Conservation (phyloP, 148 eudicot genomes). For the Cornus suecica region DNA sequence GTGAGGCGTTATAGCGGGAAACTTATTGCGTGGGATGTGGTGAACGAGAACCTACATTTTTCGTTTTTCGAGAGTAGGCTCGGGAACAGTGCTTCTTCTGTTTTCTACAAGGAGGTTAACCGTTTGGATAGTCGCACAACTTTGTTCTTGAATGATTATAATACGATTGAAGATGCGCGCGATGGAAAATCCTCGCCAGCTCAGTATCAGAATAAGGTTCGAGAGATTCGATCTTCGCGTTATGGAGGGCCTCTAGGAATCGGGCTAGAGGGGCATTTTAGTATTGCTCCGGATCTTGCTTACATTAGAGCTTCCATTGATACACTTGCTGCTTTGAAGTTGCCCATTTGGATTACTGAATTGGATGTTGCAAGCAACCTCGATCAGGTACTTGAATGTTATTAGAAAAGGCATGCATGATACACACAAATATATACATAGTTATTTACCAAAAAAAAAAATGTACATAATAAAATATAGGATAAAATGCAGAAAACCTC, state of each 20-base stretch:
- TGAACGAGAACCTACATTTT: conserved; percentile 52
- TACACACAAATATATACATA: background rate
- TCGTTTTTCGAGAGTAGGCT: conserved; percentile 35
- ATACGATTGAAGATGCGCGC: conserved; percentile 42
- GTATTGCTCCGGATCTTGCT: conserved; percentile 20
- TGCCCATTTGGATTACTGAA: conserved; percentile 53
- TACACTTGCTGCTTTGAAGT: conserved; percentile 26
- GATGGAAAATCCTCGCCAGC: conserved; percentile 34
- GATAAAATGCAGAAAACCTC: no score
- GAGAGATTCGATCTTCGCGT: conserved; percentile 18
- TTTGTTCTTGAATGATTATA: conserved; percentile 55
- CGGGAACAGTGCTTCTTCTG: conserved; percentile 18
- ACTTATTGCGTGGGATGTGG: conserved; percentile 60
- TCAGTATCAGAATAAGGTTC: conserved; percentile 34
- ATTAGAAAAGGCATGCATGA: no score
- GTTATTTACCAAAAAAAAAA: no score
- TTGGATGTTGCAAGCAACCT: conserved; percentile 33
- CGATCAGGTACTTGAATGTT: conserved; percentile 47
- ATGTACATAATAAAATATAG: no score
- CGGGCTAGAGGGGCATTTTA: conserved; percentile 46
- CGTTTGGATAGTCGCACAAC: conserved; percentile 18
- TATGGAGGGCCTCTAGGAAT: conserved; percentile 12
- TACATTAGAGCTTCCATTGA: conserved; percentile 45
- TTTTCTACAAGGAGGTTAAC: conserved; percentile 19
- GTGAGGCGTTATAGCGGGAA: conserved; percentile 27